Conservation (phyloP, 768 basidiomycete genomes). For the Mrakia blollopis region DNA sequence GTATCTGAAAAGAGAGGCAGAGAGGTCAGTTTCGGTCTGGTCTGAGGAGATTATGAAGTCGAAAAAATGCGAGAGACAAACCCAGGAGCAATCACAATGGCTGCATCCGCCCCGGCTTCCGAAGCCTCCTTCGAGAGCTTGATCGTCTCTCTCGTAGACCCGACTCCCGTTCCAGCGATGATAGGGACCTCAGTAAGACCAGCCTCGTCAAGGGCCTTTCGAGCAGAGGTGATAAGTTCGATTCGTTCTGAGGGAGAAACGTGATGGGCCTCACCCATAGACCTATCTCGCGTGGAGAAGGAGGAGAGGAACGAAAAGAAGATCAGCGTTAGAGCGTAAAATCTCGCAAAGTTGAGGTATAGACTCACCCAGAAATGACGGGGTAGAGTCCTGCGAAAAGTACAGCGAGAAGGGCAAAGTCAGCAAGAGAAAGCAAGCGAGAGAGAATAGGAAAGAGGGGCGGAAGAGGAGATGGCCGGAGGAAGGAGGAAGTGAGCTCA, state of each 20-base stretch:
- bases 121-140: conserved; percentile 71
- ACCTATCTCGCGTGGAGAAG: conserved; percentile 43
- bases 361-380: conserved; percentile 53
- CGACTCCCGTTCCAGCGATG: conserved; percentile 68
- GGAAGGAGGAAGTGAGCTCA: background rate
- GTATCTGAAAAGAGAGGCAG: conserved; percentile 55
- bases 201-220: conserved; percentile 64
- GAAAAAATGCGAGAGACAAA: background rate
- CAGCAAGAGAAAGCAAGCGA: background rate
- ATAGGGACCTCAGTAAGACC: conserved; percentile 60
- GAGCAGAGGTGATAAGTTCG: conserved; percentile 59
- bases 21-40: background rate
- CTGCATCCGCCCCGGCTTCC: conserved; percentile 59
- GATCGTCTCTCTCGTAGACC: conserved; percentile 77
- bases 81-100: conserved; percentile 18
- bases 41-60: too few species aligned
- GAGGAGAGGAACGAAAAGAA: too few species aligned
- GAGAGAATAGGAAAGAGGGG: background rate
- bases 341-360: background rate
- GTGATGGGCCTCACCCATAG: conserved; percentile 82
- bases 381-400: conserved; percentile 51
- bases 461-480: background rate
- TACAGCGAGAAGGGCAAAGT: background rate
- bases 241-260: conserved; percentile 63
- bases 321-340: background rate